phyloP scores from a whole-genome alignment of 768 basidiomycete species.

The Mycena vulgaris region DNA sequence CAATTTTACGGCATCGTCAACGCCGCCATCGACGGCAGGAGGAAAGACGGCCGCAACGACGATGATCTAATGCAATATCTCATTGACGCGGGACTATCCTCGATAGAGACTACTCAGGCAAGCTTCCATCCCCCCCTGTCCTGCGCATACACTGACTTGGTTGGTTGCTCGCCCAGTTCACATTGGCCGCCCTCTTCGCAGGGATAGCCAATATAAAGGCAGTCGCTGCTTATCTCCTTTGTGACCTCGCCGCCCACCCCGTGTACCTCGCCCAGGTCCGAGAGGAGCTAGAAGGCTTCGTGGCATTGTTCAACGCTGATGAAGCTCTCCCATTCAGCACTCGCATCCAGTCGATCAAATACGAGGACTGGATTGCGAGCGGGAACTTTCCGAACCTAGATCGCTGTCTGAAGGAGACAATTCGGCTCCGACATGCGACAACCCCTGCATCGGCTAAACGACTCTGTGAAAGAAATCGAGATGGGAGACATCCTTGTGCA shows the following conservation, averaged over 20 bases:
- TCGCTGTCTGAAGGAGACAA: conserved; percentile 23
- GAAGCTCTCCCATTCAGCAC: background rate
- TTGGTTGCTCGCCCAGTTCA: too few relatives aligned
- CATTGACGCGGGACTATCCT: conserved; percentile 12
- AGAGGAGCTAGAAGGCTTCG: conserved; percentile 36
- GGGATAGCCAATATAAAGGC: too few relatives aligned
- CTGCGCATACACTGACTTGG: too few relatives aligned
- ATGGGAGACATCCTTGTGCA: conserved; percentile 5
- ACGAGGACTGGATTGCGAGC: conserved; percentile 5
- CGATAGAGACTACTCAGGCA: conserved; percentile 18
- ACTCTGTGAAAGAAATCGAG: conserved; percentile 21
- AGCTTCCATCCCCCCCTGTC: too few relatives aligned
- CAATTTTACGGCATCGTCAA: background rate
- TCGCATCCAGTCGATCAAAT: conserved; percentile 15
- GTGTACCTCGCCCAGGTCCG: too few relatives aligned
- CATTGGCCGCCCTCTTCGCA: too few relatives aligned
- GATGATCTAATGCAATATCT: conserved; percentile 13
- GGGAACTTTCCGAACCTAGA: conserved; percentile 1
- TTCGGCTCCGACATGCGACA: conserved; percentile 14
- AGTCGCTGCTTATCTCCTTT: too few relatives aligned
- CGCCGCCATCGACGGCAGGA: background rate
- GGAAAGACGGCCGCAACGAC: conserved; percentile 4
- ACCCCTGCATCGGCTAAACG: conserved; percentile 29
- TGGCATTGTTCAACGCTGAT: conserved; percentile 8
- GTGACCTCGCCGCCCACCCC: too few relatives aligned